Evolutionary conservation across 1,284 basidiomycete genomes (phyloP).

Genomic region (Leccinum variabile): DNA sequence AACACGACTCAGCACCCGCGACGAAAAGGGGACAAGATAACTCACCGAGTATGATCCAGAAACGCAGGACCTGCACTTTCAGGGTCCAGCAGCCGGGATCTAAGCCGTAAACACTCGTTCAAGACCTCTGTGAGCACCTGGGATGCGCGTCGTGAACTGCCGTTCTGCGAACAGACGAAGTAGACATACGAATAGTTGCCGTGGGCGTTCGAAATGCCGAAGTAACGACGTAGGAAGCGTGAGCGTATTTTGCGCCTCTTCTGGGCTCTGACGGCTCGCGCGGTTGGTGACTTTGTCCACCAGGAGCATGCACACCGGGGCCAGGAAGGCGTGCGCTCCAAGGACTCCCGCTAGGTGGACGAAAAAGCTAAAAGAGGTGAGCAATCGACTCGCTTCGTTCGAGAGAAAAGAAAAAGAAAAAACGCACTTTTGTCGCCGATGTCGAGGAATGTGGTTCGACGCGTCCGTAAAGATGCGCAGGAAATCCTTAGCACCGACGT

Average conservation of each 20-base stretch:
- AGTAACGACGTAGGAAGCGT: conserved; percentile 66
- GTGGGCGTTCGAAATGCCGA: conserved; percentile 52
- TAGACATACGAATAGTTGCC: conserved; percentile 54
- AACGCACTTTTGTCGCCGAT: conserved; percentile 76
- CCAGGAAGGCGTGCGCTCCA: conserved; percentile 79
- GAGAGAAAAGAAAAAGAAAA: neutral
- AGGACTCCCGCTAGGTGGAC: conserved; percentile 87
- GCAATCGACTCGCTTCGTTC: conserved; percentile 5
- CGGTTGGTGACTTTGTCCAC: conserved; percentile 78
- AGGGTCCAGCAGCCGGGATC: conserved; percentile 46
- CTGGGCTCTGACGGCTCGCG: conserved; percentile 61
- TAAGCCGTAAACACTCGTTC: conserved; percentile 63
- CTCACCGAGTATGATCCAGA: conserved; percentile 54
- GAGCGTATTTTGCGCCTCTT: conserved; percentile 62
- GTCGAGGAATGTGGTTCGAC: conserved; percentile 82
- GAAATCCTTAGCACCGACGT: conserved; percentile 69
- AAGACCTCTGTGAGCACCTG: conserved; percentile 70
- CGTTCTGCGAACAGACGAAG: conserved; percentile 2
- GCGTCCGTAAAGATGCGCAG: conserved; percentile 89
- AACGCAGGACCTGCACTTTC: conserved; percentile 48
- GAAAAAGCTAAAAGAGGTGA: conserved; percentile 69
- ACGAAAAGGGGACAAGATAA: neutral
- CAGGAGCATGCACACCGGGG: conserved; percentile 84
- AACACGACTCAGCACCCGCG: conserved; percentile 1
- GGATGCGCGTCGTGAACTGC: conserved; percentile 18